Evolutionary conservation across 2,329 filamentous ascomycete species (phyloP), one percentile per base, ranked within the genome.

Genomic region (Clonostachys chloroleuca): DNA sequence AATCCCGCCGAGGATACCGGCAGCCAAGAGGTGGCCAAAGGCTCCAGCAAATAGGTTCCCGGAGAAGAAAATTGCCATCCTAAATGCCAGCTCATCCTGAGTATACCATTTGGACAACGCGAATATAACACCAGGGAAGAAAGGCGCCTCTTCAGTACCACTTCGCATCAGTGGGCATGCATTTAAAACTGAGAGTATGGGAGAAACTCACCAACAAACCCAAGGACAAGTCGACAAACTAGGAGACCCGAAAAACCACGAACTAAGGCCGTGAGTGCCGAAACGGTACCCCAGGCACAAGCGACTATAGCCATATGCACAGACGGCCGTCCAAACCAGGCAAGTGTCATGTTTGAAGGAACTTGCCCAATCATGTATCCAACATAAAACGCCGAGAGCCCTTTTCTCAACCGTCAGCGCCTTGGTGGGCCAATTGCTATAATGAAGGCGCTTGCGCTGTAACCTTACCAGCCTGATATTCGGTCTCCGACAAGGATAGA

Each of bases 61-160:
- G 6, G 33, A 39, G 18, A 37, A 83, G 24, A 83, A 61, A 33
- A 83, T 70, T 47, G 78, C 77, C 53, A 81, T 80, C 44, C 78
- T 66, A 45, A 67, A 64, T 12, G 73, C 72, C 51, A 83, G 54
- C 62, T 81, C 78, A 43, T 75, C 73, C 42, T 80, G 72, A 2
- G 82, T 86, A 61, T 87, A 87, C 76, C 81, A 86, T 54, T 83
- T 81, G 0, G 78, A 82, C 16, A 86, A 69, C 41, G 84, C 78
- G 41, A 84, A 70, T 10, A 85, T 69, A 0, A 79, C 78, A 40
- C 83, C 83, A 0, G 83, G 83, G 24, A 84, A 67, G 60, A 84
- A 85, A 1, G 81, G 80, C 0, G 83, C 83, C 59, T 85, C 77
- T 30, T 30, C 8, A 30, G 9, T 30, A 30, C 10, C 24, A 30